These are phyloP conservation scores for Phialemonium atrogriseum DNA, from an alignment of 2,329 filamentous ascomycete species.

Conservation along the genomic window DNA sequence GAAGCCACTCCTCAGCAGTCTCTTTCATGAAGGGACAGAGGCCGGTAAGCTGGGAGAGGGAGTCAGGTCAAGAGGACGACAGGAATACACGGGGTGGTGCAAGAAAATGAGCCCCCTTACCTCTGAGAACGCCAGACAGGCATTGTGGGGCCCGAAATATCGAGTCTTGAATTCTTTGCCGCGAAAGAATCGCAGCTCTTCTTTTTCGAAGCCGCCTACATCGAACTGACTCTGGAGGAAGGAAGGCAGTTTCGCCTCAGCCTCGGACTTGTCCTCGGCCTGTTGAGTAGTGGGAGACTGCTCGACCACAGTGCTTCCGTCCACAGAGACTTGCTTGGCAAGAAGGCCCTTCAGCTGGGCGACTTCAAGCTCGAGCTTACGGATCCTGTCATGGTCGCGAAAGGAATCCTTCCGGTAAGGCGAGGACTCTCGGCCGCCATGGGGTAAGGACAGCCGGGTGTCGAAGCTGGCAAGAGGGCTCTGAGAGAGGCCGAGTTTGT, in stretches of 20 bases:
- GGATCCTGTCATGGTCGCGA: conserved; percentile 50
- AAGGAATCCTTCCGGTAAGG: conserved; percentile 28
- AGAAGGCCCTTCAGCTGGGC: conserved; percentile 47
- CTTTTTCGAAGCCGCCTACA: conserved; percentile 33
- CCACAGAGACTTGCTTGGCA: conserved; percentile 35
- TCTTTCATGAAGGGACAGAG: conserved; percentile 54
- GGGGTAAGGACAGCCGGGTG: conserved; percentile 31
- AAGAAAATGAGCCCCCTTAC: conserved; percentile 18
- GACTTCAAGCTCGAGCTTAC: conserved; percentile 50
- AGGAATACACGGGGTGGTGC: background rate
- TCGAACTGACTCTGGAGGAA: conserved; percentile 22
- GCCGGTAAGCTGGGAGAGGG: conserved; percentile 33
- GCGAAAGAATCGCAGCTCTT: conserved; percentile 49
- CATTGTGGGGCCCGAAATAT: conserved; percentile 53
- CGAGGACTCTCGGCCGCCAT: conserved; percentile 23
- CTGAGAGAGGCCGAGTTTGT: conserved; percentile 37
- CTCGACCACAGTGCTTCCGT: conserved; percentile 42
- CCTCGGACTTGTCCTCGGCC: conserved; percentile 9
- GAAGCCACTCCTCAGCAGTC: conserved; percentile 53
- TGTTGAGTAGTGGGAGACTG: conserved; percentile 14
- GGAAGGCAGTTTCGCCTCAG: conserved; percentile 15
- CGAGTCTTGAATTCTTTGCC: conserved; percentile 52
- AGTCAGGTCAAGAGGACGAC: background rate
- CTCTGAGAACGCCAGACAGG: conserved; percentile 51
- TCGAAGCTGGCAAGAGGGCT: conserved; percentile 36